Evolutionary conservation across 2,329 filamentous ascomycete species (phyloP).

Genomic region (Diaporthe destruens): DNA sequence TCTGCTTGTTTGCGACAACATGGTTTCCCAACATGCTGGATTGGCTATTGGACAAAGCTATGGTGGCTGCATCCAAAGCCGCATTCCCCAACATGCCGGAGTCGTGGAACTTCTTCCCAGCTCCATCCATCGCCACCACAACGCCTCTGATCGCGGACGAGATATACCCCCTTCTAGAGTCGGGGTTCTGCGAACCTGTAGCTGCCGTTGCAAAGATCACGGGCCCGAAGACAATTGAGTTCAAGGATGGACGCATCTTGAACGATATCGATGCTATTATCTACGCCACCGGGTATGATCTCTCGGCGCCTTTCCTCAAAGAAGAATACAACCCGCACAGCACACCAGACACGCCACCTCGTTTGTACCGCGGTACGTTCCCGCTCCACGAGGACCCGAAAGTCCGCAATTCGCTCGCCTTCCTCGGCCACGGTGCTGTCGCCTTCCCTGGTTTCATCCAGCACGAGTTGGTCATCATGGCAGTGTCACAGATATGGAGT

Average conservation of each 20-base stretch:
- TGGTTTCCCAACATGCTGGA: constrained; percentile 2
- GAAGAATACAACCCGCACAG: constrained; percentile 12
- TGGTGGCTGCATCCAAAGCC: constrained; percentile 8
- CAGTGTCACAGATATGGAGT: constrained; percentile 36
- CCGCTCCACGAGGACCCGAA: constrained; percentile 27
- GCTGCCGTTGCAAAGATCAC: constrained; percentile 31
- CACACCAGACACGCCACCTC: constrained; percentile 4
- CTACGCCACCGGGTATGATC: constrained; percentile 39
- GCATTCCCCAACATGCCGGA: constrained; percentile 21
- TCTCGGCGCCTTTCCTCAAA: constrained; percentile 21
- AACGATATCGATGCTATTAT: constrained; percentile 41
- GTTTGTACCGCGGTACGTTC: constrained; percentile 35
- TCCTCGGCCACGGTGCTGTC: constrained; percentile 36
- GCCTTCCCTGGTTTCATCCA: constrained; percentile 38
- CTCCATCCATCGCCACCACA: constrained; percentile 35
- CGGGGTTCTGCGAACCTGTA: constrained; percentile 40
- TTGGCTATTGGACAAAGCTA: constrained; percentile 5
- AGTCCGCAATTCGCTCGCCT: constrained; percentile 36
- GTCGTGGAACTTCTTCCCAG: constrained; percentile 37
- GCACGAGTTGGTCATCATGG: constrained; percentile 39
- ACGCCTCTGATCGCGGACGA: constrained; percentile 37
- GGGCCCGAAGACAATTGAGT: constrained; percentile 35
- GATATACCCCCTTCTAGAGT: constrained; percentile 37
- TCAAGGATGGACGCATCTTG: constrained; percentile 36
- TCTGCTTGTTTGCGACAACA: constrained; percentile 15